phyloP scores from a whole-genome alignment of 352 stramenopile genomes.

The Pythium biforme region DNA sequence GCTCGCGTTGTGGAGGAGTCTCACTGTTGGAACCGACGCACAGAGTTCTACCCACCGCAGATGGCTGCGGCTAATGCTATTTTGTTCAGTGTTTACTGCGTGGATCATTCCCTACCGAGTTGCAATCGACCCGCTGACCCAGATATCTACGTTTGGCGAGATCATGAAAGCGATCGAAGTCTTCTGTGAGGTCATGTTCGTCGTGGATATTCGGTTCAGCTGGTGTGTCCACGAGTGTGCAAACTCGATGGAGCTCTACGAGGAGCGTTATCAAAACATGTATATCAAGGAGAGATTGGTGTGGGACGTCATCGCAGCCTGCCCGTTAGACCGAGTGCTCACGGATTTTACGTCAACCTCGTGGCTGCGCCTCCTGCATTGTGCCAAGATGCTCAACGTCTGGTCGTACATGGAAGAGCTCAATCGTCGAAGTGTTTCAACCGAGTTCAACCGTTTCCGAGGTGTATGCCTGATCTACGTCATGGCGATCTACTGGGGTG shows the following conservation, averaged over 20 bases:
- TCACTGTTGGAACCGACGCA: conserved; percentile 32
- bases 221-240: conserved; percentile 35
- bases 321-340: conserved; percentile 46
- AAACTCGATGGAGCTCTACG: conserved; percentile 51
- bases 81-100: conserved; percentile 41
- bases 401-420: conserved; percentile 55
- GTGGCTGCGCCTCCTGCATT: conserved; percentile 42
- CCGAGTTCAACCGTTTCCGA: conserved; percentile 53
- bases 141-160: conserved; percentile 12
- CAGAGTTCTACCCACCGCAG: conserved; percentile 45
- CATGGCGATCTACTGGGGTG: conserved; percentile 58
- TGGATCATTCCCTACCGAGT: conserved; percentile 52
- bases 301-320: conserved; percentile 37
- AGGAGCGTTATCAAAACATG: conserved; percentile 33
- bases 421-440: conserved; percentile 50
- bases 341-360: conserved; percentile 28
- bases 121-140: conserved; percentile 36
- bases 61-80: conserved; percentile 38
- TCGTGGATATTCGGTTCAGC: conserved; percentile 50
- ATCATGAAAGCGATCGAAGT: conserved; percentile 27
- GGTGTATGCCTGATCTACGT: conserved; percentile 57
- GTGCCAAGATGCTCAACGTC: conserved; percentile 53
- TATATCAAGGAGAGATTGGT: conserved; percentile 49
- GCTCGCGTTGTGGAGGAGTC: conserved; percentile 7
- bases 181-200: conserved; percentile 45